A percentile compares a stretch with the other conserved stretches of the same genome.
Evolutionary conservation across 2,329 filamentous ascomycete genomes (phyloP).

Genomic region (Ceratocystis colombiana): DNA sequence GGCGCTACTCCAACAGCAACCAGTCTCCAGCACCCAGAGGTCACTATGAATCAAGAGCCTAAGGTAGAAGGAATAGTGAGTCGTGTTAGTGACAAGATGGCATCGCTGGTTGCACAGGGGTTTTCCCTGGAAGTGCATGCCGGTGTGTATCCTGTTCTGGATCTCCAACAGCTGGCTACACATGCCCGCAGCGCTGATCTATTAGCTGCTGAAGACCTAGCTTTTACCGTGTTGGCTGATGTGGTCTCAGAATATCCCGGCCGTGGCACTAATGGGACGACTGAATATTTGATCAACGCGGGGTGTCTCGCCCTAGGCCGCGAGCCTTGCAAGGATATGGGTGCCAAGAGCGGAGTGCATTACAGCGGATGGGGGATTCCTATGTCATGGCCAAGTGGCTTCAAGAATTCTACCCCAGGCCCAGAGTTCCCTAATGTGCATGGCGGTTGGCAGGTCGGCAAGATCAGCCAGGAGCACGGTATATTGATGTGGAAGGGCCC

Average conservation of each 20-base stretch:
- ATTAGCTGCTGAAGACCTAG: slow-evolving; percentile 49
- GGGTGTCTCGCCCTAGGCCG: slow-evolving; percentile 61
- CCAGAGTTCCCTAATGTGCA: slow-evolving; percentile 37
- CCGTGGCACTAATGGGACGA: slow-evolving; percentile 39
- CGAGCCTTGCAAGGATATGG: slow-evolving; percentile 54
- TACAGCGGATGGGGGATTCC: slow-evolving; percentile 65
- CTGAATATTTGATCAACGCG: slow-evolving; percentile 58
- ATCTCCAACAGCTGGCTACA: slow-evolving; percentile 69
- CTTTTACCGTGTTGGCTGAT: slow-evolving; percentile 59
- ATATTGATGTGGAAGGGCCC: slow-evolving; percentile 51
- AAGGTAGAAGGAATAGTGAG: slow-evolving; percentile 31
- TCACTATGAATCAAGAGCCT: slow-evolving; percentile 25
- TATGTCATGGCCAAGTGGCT: slow-evolving; percentile 43
- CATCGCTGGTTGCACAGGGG: slow-evolving; percentile 31
- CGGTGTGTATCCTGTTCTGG: slow-evolving; percentile 64
- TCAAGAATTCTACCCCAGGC: slow-evolving; percentile 32
- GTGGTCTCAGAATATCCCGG: slow-evolving; percentile 57
- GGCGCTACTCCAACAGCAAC: slow-evolving; percentile 69
- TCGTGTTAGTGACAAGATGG: slow-evolving; percentile 30
- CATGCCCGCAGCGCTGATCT: slow-evolving; percentile 42
- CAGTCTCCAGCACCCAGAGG: slow-evolving; percentile 47
- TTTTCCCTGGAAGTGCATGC: slow-evolving; percentile 57
- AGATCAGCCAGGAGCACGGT: slow-evolving; percentile 70
- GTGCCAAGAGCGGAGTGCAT: slow-evolving; percentile 32
- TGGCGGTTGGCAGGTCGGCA: slow-evolving; percentile 56